Evolutionary conservation across 1,139 yeast species (phyloP).

Genomic region (Protomyces macrosporus): DNA sequence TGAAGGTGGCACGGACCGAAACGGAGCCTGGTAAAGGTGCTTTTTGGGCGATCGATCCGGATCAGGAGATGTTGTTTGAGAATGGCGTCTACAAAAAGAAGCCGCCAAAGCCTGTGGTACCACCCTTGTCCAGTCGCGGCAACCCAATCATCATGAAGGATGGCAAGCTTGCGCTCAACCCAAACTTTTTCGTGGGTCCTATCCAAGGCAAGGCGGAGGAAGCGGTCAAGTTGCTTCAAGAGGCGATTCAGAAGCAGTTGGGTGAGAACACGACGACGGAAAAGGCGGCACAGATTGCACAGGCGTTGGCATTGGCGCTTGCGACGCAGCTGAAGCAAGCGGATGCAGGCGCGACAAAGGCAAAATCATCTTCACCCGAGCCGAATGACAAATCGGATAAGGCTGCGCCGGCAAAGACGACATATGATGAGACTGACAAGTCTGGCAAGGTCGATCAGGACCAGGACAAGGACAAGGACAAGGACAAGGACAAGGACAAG

Average conservation of each 20-base stretch:
- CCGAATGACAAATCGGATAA: neutral
- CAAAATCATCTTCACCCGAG: neutral
- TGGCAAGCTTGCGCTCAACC: conserved; percentile 29
- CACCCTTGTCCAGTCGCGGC: conserved; percentile 25
- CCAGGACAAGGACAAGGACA: too few species aligned
- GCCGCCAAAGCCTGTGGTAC: conserved; percentile 38
- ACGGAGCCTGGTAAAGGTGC: conserved; percentile 60
- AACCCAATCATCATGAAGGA: conserved; percentile 28
- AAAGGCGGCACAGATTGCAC: conserved; percentile 33
- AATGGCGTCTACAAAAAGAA: conserved; percentile 54
- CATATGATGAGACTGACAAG: too few species aligned
- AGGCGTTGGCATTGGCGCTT: conserved; percentile 32
- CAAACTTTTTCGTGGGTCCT: conserved; percentile 26
- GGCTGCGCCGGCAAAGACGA: neutral
- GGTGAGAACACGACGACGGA: conserved; percentile 28
- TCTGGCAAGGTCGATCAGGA: too few species aligned
- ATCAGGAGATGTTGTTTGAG: conserved; percentile 40
- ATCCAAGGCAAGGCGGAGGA: conserved; percentile 29
- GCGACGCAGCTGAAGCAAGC: conserved; percentile 30
- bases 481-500: too few species aligned
- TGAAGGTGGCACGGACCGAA: conserved; percentile 64
- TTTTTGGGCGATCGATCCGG: conserved; percentile 76
- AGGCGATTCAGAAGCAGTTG: conserved; percentile 27
- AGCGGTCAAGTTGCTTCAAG: conserved; percentile 30
- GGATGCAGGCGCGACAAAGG: neutral